Evolutionary conservation across 768 basidiomycete genomes (phyloP), one percentile per base, ranked within the genome.

Genomic region (Russula brevipes): DNA sequence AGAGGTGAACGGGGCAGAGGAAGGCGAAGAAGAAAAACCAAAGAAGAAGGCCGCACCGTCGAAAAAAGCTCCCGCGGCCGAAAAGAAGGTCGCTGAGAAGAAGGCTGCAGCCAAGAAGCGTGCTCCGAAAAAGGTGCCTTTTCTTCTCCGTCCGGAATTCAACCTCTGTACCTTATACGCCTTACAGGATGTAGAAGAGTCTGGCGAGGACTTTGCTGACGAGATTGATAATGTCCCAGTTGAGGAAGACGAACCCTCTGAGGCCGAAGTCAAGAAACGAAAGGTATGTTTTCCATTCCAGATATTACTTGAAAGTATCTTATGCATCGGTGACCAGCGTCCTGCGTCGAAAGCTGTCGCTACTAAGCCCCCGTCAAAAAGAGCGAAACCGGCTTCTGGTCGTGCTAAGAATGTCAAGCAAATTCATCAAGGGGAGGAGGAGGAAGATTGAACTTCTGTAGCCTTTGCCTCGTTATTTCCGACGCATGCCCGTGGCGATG

Each of bases 231-330:
- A 73, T 1, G 74, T 78, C 7, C 79, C 76, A 16, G 78, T 71
- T n/a, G 80, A 78, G 11, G 82, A 80, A 5, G 81, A 79, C 14
- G 81, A 82, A 11, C 77, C 78, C 2, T 74, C 56, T 7, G 77
- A 76, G 9, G 72, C 72, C 67, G 73, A 72, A 19, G 60, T 60
- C 69, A 88, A 85, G 78, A 91, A 91, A 76, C 85, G 87, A 75
- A 88, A 89, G 84, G 88, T 85, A 68, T 24, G 75, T 66, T 17
- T 5, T 8, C 8, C 24, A 49, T 36, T 10, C 36, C 45, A 35
- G 16, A 24, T 17, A 9, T 49, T 4, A 30, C 39, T 8, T 0
- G 16, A 5, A 19, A 36, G 2, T n/a, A 2, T 6, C 17, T 44
- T 53, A 4, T 2, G 5, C 24, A 60, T 54, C 9, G 30, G 30